Evolutionary conservation across 176 grass and related monocot genomes (phyloP), one percentile per base, ranked within the genome.

Genomic region (Bromus sterilis): DNA sequence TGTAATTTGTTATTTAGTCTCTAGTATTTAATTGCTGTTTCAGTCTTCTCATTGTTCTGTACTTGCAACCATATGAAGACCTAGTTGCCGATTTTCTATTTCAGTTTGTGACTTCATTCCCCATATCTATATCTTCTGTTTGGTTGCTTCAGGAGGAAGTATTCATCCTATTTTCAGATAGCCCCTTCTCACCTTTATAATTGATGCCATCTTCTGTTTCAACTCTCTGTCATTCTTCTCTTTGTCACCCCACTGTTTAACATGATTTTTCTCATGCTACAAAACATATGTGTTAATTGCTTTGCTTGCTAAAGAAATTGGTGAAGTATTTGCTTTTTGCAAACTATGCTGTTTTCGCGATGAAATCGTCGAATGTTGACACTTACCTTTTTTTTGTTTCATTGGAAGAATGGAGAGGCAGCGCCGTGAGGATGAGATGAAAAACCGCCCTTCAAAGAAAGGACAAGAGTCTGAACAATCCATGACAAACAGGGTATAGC

Each of bases 351-450:
- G 18, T 18, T 80, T 80, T 77, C 55, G 58, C 63, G 66, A 63
- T 81, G 46, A 42, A 28, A 29, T 53, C 28, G 26, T 55, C 37
- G 25, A 80, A 76, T 78, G 37, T 32, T 81, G 62, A 80, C 2
- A 13, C 24, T 55, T 77, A 33, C 15, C 57, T 32, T 84, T 78
- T 13, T 49, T 90, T 87, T 67, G 10, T 46, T 15, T 69, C 12
- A 53, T 78, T 69, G 81, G 33, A 72, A 97, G 94, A 80, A 94
- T 97, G 89, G 94, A 97, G 83, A 94, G 94, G 78, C 94, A 94
- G 53, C 89, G 84, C 46, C 85, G 85, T 28, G 94, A 97, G 86
- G 94, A 97, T 41, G 94, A 97, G 67, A 24, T 97, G 23, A 97
- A 77, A 82, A 79, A 84, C 53, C 87, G 89, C 56, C 88, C 94